phyloP scores from a whole-genome alignment of 2,329 filamentous ascomycete genomes.

The Pyricularia sp. region DNA sequence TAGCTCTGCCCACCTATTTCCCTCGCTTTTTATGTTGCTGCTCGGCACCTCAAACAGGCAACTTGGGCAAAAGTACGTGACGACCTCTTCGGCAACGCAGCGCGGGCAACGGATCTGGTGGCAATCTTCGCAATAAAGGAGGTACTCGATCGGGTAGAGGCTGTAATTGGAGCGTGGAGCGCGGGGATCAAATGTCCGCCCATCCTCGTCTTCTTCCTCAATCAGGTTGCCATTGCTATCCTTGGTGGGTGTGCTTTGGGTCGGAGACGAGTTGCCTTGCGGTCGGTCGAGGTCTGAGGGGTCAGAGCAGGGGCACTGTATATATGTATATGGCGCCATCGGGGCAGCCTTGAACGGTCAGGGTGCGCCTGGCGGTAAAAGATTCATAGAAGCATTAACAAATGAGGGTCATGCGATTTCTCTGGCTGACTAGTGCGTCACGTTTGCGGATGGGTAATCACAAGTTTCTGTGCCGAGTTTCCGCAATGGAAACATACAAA shows the following conservation, averaged over 20 bases:
- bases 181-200: conserved; percentile 77
- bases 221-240: conserved; percentile 18
- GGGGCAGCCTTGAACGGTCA: conserved; percentile 16
- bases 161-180: conserved; percentile 81
- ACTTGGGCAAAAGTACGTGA: conserved; percentile 90
- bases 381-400: background rate
- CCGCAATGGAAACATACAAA: background rate
- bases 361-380: background rate
- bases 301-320: conserved; percentile 57
- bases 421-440: background rate
- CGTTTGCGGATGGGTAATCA: background rate
- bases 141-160: conserved; percentile 83
- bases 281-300: conserved; percentile 13
- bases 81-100: conserved; percentile 87
- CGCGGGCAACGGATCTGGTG: conserved; percentile 89
- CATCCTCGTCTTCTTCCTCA: conserved; percentile 56
- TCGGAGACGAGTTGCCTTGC: conserved; percentile 30
- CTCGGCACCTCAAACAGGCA: conserved; percentile 95
- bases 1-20: conserved; percentile 60
- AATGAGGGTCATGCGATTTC: background rate
- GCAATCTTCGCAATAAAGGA: conserved; percentile 96
- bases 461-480: background rate
- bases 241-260: conserved; percentile 15
- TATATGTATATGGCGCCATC: conserved; percentile 54
- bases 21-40: conserved; percentile 84